phyloP scores from a whole-genome alignment of 352 stramenopile species.

The Globisporangium carolinianum region DNA sequence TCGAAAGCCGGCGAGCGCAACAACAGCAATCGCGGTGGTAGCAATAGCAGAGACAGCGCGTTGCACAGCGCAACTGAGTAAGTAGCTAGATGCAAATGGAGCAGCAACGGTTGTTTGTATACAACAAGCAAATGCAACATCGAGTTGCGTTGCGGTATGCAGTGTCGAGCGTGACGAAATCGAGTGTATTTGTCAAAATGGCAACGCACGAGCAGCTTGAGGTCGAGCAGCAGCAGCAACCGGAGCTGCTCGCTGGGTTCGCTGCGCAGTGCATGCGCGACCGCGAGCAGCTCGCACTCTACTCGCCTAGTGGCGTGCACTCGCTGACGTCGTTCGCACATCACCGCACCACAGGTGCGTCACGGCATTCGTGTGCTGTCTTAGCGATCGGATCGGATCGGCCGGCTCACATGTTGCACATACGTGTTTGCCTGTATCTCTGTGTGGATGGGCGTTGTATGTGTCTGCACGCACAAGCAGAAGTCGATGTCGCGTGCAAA shows the following conservation, averaged over 20 bases:
- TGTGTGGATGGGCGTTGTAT: too few species aligned
- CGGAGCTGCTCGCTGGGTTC: slow-evolving; percentile 23
- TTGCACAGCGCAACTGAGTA: not conserved
- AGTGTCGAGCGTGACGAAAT: not conserved
- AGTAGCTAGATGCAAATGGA: not conserved
- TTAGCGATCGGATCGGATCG: too few species aligned
- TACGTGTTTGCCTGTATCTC: too few species aligned
- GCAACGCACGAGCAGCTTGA: not conserved
- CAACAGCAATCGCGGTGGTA: slow-evolving; percentile 1
- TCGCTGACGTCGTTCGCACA: slow-evolving; percentile 17
- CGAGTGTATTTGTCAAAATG: not conserved
- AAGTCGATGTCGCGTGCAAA: slow-evolving; percentile 79
- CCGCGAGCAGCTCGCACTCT: slow-evolving; percentile 13
- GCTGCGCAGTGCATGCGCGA: slow-evolving; percentile 27
- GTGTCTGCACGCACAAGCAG: slow-evolving; percentile 14
- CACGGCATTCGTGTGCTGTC: not conserved
- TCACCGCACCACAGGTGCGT: slow-evolving; percentile 30
- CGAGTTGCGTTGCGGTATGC: too few species aligned
- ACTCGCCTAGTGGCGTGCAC: slow-evolving; percentile 18
- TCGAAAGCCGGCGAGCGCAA: slow-evolving; percentile 31
- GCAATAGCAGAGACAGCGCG: slow-evolving; percentile 2
- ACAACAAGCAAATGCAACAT: too few species aligned
- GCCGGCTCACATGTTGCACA: too few species aligned
- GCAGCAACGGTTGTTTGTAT: not conserved
- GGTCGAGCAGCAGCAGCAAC: slow-evolving; percentile 2